Conservation (phyloP, 116 monocot genomes). For the Posidonia oceanica region DNA sequence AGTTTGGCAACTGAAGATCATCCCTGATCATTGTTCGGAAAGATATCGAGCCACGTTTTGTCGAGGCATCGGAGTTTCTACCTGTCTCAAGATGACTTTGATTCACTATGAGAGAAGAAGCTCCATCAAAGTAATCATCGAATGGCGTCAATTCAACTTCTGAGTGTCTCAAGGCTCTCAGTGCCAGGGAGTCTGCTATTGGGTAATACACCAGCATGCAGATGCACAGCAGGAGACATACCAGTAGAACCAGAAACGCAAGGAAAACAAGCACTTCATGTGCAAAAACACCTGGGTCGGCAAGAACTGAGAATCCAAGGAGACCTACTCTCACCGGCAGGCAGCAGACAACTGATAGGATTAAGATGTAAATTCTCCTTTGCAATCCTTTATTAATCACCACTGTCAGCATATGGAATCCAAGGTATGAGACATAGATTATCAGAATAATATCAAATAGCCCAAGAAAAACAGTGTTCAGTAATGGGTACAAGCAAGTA, state of each 20-base stretch:
- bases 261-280: slow-evolving; percentile 53
- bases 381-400: slow-evolving; percentile 77
- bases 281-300: slow-evolving; percentile 23
- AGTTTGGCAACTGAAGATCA: not conserved
- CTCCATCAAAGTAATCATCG: slow-evolving; percentile 45
- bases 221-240: slow-evolving; percentile 33
- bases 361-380: slow-evolving; percentile 47
- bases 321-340: slow-evolving; percentile 44
- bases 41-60: slow-evolving; percentile 54
- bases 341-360: slow-evolving; percentile 27
- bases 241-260: slow-evolving; percentile 47
- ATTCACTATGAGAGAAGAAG: slow-evolving; percentile 24
- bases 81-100: slow-evolving; percentile 27
- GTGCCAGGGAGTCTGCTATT: slow-evolving; percentile 47
- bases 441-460: slow-evolving; percentile 38
- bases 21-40: slow-evolving; percentile 51
- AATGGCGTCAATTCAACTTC: slow-evolving; percentile 22
- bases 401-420: slow-evolving; percentile 34
- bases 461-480: slow-evolving; percentile 57
- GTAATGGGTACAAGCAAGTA: slow-evolving; percentile 65
- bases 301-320: slow-evolving; percentile 64
- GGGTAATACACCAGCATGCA: slow-evolving; percentile 79
- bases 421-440: slow-evolving; percentile 43
- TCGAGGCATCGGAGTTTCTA: slow-evolving; percentile 39
- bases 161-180: slow-evolving; percentile 30